Evolutionary conservation across 352 stramenopile genomes (phyloP), one percentile per base, ranked within the genome.

Genomic region (Phytopythium vexans): DNA sequence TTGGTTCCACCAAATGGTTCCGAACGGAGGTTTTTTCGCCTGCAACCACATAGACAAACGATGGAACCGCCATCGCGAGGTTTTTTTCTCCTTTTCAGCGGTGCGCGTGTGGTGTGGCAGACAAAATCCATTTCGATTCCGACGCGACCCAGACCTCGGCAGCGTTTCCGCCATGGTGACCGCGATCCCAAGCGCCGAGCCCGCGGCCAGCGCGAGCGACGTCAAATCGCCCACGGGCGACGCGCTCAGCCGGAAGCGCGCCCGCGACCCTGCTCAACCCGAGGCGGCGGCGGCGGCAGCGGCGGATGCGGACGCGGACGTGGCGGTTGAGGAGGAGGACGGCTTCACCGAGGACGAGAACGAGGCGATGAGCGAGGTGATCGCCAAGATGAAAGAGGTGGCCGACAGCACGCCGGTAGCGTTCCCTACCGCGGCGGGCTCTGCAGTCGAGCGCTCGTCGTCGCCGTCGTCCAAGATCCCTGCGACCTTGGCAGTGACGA

Each of bases 381-480:
- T 88, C 68, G 75, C 77, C 44, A 86, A 80, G 60, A 86, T 91
- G 53, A 81, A 82, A 54, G 72, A 82, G 31, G 60, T 63, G 2
- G 52, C 56, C 4, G 72, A 60, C 10, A 61, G 62, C 14, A 71
- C 70, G 42, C 57, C 75, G 39, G 56, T 60, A 6, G 72, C 77
- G 37, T 75, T 81, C 35, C 54, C 59, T 9, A 52, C 62, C 10
- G 54, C 60, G 1, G 60, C 59, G 0, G 66, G 62, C n/a, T 58
- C 46, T 3, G 49, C 58, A 0, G 62, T 64, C 6, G 62, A 66
- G 34, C 47, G 32, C 21, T 46, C 56, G 60, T 63, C 42, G 64
- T 61, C 44, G 55, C 66, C 4, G 66, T 66, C 5, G 56, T 49
- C 3, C 61, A 9, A 16, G 21, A 16, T 33, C 41, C 8, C n/a